A percentile compares a stretch with the other conserved stretches of the same genome.
Evolutionary conservation across 805 yeast genomes (phyloP).

Genomic region (Kazachstania taianensis): DNA sequence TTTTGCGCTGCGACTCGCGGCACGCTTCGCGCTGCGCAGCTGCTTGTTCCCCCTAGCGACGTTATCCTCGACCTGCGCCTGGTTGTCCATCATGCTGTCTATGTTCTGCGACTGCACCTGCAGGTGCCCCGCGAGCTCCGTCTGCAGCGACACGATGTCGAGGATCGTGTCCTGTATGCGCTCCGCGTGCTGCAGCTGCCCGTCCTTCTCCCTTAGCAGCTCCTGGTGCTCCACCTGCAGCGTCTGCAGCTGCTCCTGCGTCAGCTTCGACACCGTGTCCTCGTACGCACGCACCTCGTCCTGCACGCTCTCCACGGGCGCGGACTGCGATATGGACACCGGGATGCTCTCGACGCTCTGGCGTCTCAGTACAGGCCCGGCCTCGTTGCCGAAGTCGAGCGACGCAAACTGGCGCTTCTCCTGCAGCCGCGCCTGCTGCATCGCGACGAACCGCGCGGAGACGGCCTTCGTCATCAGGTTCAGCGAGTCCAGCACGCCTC

Average conservation of each 20-base stretch:
- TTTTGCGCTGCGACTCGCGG: constrained; percentile 53
- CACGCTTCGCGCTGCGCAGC: constrained; percentile 54
- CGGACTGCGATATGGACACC: constrained; percentile 23
- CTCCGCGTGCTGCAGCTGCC: constrained; percentile 50
- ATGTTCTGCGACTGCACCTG: constrained; percentile 65
- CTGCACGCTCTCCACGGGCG: constrained; percentile 19
- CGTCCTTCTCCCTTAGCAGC: constrained; percentile 43
- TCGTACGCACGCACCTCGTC: constrained; percentile 30
- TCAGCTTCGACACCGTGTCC: constrained; percentile 26
- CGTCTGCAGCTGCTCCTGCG: constrained; percentile 49
- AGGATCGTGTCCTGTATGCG: constrained; percentile 50
- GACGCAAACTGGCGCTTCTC: constrained; percentile 29
- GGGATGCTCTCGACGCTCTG: not conserved
- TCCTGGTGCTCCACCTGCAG: constrained; percentile 51
- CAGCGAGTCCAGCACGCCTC: constrained; percentile 40
- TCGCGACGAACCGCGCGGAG: constrained; percentile 36
- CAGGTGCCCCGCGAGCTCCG: constrained; percentile 64
- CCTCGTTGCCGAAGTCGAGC: constrained; percentile 4
- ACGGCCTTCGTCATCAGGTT: constrained; percentile 34
- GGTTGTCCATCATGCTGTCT: constrained; percentile 50
- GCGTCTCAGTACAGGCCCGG: not conserved
- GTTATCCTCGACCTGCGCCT: constrained; percentile 55
- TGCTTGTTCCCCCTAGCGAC: constrained; percentile 62
- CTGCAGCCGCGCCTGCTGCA: constrained; percentile 40
- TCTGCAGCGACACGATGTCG: constrained; percentile 67